Evolutionary conservation across 2,329 filamentous ascomycete genomes (phyloP), one percentile per base, ranked within the genome.

Genomic region (Botrytis porri): DNA sequence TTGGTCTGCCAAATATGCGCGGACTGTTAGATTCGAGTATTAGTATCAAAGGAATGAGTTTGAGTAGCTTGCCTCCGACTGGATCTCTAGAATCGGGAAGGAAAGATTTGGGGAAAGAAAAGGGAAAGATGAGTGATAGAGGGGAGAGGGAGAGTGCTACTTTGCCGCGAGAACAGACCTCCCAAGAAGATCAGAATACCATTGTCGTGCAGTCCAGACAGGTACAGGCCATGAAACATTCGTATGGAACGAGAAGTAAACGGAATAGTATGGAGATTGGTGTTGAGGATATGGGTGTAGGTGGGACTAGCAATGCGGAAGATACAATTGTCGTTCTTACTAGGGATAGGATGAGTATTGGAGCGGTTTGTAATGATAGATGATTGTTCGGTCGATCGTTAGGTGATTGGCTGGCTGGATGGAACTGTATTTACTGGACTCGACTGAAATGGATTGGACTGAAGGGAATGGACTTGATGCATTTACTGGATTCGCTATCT

Each of bases 291-390:
- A 32, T 25, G 18, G 48, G 43, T 3, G 54, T 8, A 7, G 8
- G 16, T 43, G 51, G 35, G 25, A 10, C 22, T 22, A 16, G n/a
- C n/a, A 39, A 6, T 45, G 29, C 22, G 18, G 45, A 29, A 10
- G 70, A 72, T 35, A 67, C 70, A n/a, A 66, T 54, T 67, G 35
- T 54, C 8, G 43, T 71, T 35, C 51, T 57, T 16, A 57, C 18
- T 57, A 64, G 43, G 7, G 51, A 72, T 60, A 45, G 48, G n/a
- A 72, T 72, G 70, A 67, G 62, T 5, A 72, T 72, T 39, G 70
- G 41, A 9, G 70, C 70, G 25, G 70, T 72, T 25, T 72, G 70
- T 67, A 72, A 72, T 32, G 70, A 71, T 66, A 43, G 70, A 66
- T 71, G 35, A 70, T 29, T 62, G 29, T 14, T 57, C 4, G 35